These are phyloP conservation scores for Penicillium oxalicum DNA, from an alignment of 2,329 filamentous ascomycete species.

Conservation along the genomic window DNA sequence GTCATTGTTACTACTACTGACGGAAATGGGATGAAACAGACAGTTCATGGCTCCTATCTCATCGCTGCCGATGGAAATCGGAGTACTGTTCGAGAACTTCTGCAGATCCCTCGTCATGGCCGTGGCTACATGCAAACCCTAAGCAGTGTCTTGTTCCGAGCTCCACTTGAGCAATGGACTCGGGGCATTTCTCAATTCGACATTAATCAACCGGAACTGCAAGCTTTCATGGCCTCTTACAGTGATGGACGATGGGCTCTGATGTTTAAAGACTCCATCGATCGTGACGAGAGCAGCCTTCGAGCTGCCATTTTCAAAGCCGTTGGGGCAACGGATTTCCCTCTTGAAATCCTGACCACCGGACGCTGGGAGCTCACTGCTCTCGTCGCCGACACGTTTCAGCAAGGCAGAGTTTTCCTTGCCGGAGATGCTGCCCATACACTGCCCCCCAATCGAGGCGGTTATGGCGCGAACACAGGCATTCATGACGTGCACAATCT, in stretches of 20 bases:
- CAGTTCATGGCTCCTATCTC: slow-evolving; percentile 31
- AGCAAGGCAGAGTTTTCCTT: slow-evolving; percentile 28
- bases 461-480: slow-evolving; percentile 31
- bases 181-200: slow-evolving; percentile 17
- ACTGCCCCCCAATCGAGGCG: slow-evolving; percentile 26
- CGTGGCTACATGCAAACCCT: slow-evolving; percentile 19
- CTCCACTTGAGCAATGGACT: slow-evolving; percentile 13
- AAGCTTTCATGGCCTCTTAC: slow-evolving; percentile 21
- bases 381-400: slow-evolving; percentile 23
- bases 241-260: slow-evolving; percentile 21
- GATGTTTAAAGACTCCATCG: slow-evolving; percentile 20
- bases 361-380: slow-evolving; percentile 30
- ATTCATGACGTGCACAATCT: slow-evolving; percentile 40
- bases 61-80: slow-evolving; percentile 36
- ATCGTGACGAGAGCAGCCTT: slow-evolving; percentile 18
- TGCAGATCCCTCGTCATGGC: slow-evolving; percentile 17
- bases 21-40: slow-evolving; percentile 1
- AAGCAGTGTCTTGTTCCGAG: slow-evolving; percentile 21
- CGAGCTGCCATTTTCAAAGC: slow-evolving; percentile 20
- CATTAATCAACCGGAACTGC: slow-evolving; percentile 16
- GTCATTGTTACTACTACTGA: slow-evolving; percentile 24
- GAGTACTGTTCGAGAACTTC: slow-evolving; percentile 16
- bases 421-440: slow-evolving; percentile 30
- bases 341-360: slow-evolving; percentile 31
- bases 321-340: slow-evolving; percentile 24